Conservation (phyloP, 106 monocot genomes). For the Platanthera zijinensis region DNA sequence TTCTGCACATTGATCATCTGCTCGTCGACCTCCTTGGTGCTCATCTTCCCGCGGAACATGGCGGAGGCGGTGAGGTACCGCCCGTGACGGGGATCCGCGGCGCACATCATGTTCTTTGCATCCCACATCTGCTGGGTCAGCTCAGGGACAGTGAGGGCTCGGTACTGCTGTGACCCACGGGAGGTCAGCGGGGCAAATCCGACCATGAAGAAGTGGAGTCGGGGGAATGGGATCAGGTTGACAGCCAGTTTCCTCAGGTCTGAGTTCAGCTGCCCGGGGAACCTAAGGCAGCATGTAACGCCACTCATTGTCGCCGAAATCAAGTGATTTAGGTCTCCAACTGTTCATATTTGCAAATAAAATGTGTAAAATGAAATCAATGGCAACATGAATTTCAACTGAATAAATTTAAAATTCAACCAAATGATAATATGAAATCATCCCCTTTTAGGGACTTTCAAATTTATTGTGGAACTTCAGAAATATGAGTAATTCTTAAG, state of each 20-base stretch:
- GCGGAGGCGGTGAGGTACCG: slow-evolving; percentile 14
- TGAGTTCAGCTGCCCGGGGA: slow-evolving; percentile 13
- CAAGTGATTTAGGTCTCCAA: slow-evolving; percentile 18
- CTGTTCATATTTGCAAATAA: neutral
- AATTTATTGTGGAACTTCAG: no score
- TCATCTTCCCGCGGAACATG: slow-evolving; percentile 15
- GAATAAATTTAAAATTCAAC: no score
- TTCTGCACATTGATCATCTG: slow-evolving; percentile 36
- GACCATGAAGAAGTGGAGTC: slow-evolving; percentile 18
- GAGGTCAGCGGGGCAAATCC: slow-evolving; percentile 14
- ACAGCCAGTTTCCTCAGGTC: slow-evolving; percentile 14
- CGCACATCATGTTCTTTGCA: slow-evolving; percentile 4
- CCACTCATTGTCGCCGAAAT: slow-evolving; percentile 14
- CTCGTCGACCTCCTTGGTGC: slow-evolving; percentile 16
- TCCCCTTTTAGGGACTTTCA: no score
- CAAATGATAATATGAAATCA: no score
- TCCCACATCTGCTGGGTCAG: slow-evolving; percentile 18
- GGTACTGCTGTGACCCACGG: slow-evolving; percentile 9
- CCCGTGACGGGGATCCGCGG: slow-evolving; percentile 6
- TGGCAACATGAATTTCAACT: no score
- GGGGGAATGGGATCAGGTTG: slow-evolving; percentile 13
- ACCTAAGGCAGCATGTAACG: slow-evolving; percentile 12
- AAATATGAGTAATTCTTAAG: no score
- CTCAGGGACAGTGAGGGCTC: slow-evolving; percentile 10
- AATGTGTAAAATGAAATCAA: neutral